These are phyloP conservation scores for Gossypium stocksii DNA, from an alignment of 345 rosid species.

Conservation along the genomic window DNA sequence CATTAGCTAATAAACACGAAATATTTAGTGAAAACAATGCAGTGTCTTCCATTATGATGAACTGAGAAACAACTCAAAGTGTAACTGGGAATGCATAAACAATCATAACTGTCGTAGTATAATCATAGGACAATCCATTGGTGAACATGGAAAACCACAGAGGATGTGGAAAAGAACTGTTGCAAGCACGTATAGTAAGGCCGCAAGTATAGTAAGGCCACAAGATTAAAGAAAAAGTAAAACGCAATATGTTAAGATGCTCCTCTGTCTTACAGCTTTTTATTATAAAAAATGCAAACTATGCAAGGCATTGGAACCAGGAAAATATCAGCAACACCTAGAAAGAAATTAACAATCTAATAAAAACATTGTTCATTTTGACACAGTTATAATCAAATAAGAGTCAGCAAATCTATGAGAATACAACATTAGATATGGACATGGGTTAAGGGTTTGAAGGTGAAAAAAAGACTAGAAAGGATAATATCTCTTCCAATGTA, in stretches of 20 bases:
- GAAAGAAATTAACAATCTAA: conserved; percentile 7
- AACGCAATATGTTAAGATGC: neutral
- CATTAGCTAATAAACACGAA: neutral
- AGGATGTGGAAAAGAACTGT: neutral
- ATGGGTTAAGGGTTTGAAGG: neutral
- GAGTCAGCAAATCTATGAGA: conserved; percentile 2
- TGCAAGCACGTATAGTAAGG: neutral
- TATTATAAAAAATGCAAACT: neutral
- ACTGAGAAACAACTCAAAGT: neutral
- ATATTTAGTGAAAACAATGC: neutral
- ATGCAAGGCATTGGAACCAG: neutral
- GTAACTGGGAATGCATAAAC: neutral
- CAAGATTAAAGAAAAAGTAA: neutral
- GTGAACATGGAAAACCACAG: conserved; percentile 1
- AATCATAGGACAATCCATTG: neutral
- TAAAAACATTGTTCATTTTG: neutral
- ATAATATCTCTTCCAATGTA: neutral
- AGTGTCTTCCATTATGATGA: neutral
- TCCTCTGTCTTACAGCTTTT: neutral
- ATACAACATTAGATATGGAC: neutral
- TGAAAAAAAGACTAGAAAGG: neutral
- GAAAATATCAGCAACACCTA: neutral
- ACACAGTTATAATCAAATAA: neutral
- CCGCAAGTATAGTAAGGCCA: neutral
- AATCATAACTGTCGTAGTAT: neutral